Conservation (phyloP, 495 filamentous ascomycete genomes). For the Aspergillus kassunensis region DNA sequence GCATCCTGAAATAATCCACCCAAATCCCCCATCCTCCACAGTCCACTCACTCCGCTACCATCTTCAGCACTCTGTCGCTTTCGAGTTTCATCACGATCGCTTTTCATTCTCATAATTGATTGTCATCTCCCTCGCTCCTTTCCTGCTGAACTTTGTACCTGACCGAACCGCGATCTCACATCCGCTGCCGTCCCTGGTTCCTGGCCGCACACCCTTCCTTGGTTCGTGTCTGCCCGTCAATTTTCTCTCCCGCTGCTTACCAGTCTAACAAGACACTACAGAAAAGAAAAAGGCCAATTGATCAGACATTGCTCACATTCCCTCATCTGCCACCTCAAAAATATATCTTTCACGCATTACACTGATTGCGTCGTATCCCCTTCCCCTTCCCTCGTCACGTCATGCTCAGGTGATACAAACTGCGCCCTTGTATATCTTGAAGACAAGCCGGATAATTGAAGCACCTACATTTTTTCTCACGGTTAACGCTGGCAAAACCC, state of each 20-base stretch:
- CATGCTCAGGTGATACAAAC: slow-evolving; percentile 18
- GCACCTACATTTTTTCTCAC: background rate
- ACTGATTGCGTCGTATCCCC: background rate
- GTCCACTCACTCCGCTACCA: slow-evolving; percentile 3
- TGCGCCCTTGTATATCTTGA: slow-evolving; percentile 2
- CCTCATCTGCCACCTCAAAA: background rate
- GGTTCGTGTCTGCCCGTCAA: slow-evolving; percentile 3
- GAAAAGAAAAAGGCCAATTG: slow-evolving; percentile 7
- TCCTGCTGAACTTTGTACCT: background rate
- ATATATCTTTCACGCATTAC: slow-evolving; percentile 5
- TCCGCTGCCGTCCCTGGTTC: slow-evolving; percentile 6
- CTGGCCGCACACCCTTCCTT: slow-evolving; percentile 6
- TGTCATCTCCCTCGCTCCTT: background rate
- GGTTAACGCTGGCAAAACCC: background rate
- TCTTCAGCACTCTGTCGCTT: too few relatives aligned
- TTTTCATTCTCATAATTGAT: background rate
- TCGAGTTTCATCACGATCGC: background rate
- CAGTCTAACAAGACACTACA: too few relatives aligned
- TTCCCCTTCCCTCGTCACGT: slow-evolving; percentile 11
- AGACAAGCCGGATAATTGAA: background rate
- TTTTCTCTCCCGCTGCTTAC: background rate
- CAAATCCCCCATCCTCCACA: background rate
- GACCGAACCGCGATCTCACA: background rate
- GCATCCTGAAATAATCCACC: background rate
- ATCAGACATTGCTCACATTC: slow-evolving; percentile 3